Evolutionary conservation across 805 yeast species (phyloP), one percentile per base, ranked within the genome.

Genomic region (Hagleromyces aurorensis): DNA sequence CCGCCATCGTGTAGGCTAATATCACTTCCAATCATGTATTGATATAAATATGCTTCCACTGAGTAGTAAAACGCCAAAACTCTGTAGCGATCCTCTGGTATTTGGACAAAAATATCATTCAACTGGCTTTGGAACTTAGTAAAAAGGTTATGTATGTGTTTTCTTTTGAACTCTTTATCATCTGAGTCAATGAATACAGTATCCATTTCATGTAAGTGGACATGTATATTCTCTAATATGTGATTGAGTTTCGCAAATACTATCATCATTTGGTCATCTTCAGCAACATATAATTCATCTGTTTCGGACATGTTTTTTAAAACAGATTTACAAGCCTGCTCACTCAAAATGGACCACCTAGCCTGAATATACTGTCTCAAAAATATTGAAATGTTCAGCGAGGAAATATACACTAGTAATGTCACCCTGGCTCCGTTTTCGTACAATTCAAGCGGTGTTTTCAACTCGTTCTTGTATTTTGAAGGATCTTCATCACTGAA

Each of bases 11-110:
- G n/a, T n/a, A n/a, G n/a, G n/a, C n/a, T n/a, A 12, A 46, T 40
- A 19, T 50, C 42, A 14, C 43, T 44, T 9, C 48, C 51, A 30
- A 59, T 48, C 21, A 57, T 52, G 33, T 80, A 81, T 47, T 78
- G 83, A 44, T 74, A 71, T 10, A 78, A 52, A 47, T 72, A 76
- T 0, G 83, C 83, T 46, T 76, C 78, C 14, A 76, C 76, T 1
- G 82, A 70, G 44, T 69, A 72, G 44, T 62, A 70, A 50, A 67
- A 75, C 3, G 78, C 63, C 50, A 69, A 50, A 22, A 64, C 46
- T 21, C 64, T 60, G 34, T 62, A 64, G 19, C 68, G 63, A 13
- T 57, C 54, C 4, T 47, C 36, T 2, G 56, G 46, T 17, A 75
- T 65, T 25, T 58, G 49, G 10, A 43, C 43, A 38, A 59, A 66